Conservation (phyloP, 179 eudicot species). For the Beta corolliflora region DNA sequence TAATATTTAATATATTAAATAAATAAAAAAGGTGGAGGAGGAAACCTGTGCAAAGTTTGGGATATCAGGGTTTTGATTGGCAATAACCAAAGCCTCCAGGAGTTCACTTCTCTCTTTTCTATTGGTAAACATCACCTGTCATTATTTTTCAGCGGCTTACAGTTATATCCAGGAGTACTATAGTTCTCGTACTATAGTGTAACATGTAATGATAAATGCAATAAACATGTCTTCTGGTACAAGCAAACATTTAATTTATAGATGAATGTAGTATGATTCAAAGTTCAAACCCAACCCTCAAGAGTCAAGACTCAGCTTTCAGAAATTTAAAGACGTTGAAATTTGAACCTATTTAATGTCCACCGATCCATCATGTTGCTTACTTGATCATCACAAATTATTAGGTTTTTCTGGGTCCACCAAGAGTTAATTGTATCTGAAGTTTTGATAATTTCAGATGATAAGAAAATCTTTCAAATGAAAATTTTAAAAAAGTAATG, state of each 20-base stretch:
- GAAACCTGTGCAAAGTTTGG: conserved; percentile 70
- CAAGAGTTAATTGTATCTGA: no score
- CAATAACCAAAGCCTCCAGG: conserved; percentile 74
- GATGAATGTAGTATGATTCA: neutral
- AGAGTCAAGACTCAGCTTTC: no score
- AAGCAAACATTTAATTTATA: neutral
- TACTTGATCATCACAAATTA: no score
- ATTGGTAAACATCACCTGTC: conserved; percentile 89
- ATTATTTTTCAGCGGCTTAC: neutral
- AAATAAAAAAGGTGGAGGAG: neutral
- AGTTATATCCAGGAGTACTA: no score
- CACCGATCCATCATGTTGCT: no score
- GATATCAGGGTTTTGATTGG: conserved; percentile 62
- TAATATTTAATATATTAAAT: no score
- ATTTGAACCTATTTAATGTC: neutral
- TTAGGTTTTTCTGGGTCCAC: no score
- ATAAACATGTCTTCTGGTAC: neutral
- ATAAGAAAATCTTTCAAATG: no score
- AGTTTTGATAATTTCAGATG: no score
- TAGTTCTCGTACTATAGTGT: no score
- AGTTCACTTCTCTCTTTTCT: conserved; percentile 93
- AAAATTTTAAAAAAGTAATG: no score
- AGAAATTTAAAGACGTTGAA: neutral
- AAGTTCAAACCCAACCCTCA: neutral
- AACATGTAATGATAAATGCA: neutral